Percentiles rank a stretch among this genome's conserved stretches.
phyloP scores from a whole-genome alignment of 1,139 yeast genomes.

The Debaryomyces sp. region DNA sequence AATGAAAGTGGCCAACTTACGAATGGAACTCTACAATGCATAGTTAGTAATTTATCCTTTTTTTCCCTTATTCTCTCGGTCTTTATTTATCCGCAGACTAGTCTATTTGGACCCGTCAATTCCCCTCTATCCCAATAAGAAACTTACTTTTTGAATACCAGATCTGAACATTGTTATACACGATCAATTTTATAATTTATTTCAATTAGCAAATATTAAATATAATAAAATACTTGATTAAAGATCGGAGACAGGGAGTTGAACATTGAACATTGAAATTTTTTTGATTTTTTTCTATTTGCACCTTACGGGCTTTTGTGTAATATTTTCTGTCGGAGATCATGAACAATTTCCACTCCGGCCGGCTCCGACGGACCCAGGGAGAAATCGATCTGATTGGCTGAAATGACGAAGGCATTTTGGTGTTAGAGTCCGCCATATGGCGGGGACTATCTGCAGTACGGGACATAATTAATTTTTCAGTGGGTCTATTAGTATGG shows the following conservation, averaged over 20 bases:
- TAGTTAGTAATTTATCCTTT: conserved; percentile 4
- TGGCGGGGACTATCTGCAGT: not conserved
- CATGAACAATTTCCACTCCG: conserved; percentile 3
- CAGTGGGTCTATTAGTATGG: not conserved
- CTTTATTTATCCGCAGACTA: not conserved
- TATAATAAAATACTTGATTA: conserved; percentile 1
- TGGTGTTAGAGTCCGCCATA: not conserved
- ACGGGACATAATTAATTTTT: conserved; percentile 1
- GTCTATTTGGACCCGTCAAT: not conserved
- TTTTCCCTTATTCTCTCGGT: not conserved
- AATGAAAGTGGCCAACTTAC: conserved; percentile 54
- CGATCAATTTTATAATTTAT: not conserved
- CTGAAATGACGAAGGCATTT: not conserved
- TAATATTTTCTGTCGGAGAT: conserved; percentile 6
- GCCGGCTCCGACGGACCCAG: conserved; percentile 7
- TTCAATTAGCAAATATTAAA: conserved; percentile 1
- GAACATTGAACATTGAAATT: conserved; percentile 4
- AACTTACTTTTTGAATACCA: conserved; percentile 10
- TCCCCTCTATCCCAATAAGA: not conserved
- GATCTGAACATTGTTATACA: conserved; percentile 7
- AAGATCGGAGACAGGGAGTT: conserved; percentile 2
- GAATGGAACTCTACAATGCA: conserved; percentile 15
- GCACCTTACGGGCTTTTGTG: conserved; percentile 2
- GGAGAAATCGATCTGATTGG: conserved; percentile 2
- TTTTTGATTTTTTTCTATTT: conserved; percentile 5